These are phyloP conservation scores for Naematelia aurantialba DNA, from an alignment of 768 basidiomycete genomes.

Conservation along the genomic window DNA sequence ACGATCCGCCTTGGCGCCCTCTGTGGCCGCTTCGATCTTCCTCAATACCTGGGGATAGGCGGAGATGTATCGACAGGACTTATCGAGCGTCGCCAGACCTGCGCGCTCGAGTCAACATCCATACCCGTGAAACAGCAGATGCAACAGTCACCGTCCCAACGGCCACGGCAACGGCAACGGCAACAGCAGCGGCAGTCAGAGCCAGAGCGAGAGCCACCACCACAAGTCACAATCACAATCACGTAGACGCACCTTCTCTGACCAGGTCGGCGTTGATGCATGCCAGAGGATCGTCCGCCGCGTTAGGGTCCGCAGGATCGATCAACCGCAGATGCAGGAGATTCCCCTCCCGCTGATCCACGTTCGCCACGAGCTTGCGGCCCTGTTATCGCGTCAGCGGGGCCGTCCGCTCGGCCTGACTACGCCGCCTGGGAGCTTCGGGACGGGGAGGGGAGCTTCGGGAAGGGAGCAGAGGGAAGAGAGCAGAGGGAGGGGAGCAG, in stretches of 20 bases:
- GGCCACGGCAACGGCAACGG: no score
- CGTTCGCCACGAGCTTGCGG: conserved; percentile 93
- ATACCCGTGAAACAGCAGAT: not conserved
- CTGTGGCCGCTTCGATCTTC: conserved; percentile 44
- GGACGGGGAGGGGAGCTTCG: not conserved
- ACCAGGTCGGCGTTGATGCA: conserved; percentile 87
- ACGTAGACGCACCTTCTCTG: conserved; percentile 71
- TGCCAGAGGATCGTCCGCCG: conserved; percentile 64
- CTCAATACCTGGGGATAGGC: conserved; percentile 46
- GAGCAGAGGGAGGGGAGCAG: not conserved
- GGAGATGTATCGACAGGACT: conserved; percentile 38
- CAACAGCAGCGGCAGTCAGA: not conserved
- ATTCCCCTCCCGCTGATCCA: conserved; percentile 77
- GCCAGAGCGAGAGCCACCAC: no score
- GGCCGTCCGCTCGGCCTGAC: not conserved
- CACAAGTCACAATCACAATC: no score
- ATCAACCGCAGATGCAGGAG: conserved; percentile 85
- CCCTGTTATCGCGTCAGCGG: conserved; percentile 58
- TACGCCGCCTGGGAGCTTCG: not conserved
- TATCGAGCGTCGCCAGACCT: conserved; percentile 49
- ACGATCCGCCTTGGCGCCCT: conserved; percentile 48
- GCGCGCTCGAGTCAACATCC: not conserved
- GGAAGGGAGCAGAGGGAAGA: not conserved
- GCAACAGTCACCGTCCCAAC: no score
- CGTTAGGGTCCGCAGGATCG: conserved; percentile 72